A percentile compares a stretch with the other conserved stretches of the same genome.
These are phyloP conservation scores for Spergularia bocconei DNA, from an alignment of 148 eudicot species.

Conservation along the genomic window DNA sequence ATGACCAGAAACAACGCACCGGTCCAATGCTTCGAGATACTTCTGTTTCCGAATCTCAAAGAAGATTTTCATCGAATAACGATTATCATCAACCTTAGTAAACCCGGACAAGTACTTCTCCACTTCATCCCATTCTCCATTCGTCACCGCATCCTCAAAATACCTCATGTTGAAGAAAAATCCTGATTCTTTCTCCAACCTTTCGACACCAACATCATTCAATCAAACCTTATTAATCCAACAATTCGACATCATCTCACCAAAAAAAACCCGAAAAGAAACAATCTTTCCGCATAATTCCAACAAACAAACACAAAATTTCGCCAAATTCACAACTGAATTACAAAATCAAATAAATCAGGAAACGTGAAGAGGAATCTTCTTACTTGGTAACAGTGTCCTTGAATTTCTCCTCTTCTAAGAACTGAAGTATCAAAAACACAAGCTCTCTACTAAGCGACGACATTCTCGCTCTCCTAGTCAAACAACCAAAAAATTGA, in stretches of 20 bases:
- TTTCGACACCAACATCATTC: conserved; percentile 17
- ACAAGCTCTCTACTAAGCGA: conserved; percentile 89
- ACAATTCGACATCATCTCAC: neutral
- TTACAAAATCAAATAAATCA: neutral
- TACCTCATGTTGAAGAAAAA: conserved; percentile 74
- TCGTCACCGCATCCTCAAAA: conserved; percentile 65
- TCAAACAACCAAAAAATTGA: conserved; percentile 3
- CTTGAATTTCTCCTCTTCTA: conserved; percentile 86
- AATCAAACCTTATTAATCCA: conserved; percentile 11
- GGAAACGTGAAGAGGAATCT: neutral
- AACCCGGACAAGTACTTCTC: conserved; percentile 72
- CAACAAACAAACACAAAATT: neutral
- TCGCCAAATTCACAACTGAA: neutral
- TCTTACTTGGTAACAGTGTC: conserved; percentile 83
- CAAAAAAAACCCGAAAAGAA: neutral
- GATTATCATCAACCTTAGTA: conserved; percentile 62
- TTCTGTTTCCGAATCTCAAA: conserved; percentile 78
- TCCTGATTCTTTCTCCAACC: conserved; percentile 77
- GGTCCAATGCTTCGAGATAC: conserved; percentile 78
- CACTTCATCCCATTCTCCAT: conserved; percentile 72
- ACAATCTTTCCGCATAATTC: neutral
- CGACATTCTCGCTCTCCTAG: conserved; percentile 44
- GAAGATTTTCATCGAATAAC: conserved; percentile 69
- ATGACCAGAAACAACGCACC: conserved; percentile 28
- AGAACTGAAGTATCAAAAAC: conserved; percentile 79